These are phyloP conservation scores for Suillus variegatus DNA, from an alignment of 768 basidiomycete species.

Conservation along the genomic window DNA sequence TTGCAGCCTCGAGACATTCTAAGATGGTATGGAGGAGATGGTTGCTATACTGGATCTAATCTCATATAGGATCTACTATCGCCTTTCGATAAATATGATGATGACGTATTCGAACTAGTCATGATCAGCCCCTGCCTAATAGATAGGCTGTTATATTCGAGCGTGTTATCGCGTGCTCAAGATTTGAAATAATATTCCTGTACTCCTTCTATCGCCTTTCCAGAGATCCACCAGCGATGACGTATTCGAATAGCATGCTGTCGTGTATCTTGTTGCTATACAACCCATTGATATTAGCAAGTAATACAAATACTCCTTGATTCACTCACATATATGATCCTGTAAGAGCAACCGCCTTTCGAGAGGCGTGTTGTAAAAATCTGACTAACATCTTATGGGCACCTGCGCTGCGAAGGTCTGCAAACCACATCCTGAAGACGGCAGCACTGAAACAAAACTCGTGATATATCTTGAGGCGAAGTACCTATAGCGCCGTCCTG, in stretches of 20 bases:
- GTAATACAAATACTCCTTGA: background rate
- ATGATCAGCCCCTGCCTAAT: background rate
- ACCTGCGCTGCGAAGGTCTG: background rate
- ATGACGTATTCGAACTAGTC: background rate
- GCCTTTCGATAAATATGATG: background rate
- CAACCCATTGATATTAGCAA: background rate
- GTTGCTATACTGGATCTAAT: background rate
- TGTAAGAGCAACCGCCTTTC: background rate
- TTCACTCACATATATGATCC: background rate
- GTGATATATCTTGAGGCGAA: background rate
- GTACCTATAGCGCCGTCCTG: background rate
- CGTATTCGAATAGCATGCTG: background rate
- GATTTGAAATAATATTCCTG: background rate
- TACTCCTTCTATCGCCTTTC: background rate
- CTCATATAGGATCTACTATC: background rate
- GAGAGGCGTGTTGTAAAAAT: background rate
- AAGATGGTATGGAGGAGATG: background rate
- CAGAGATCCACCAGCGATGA: background rate
- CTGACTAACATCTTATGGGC: background rate
- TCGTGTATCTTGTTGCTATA: background rate
- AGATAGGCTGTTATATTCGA: background rate
- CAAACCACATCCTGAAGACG: background rate
- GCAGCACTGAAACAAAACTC: background rate
- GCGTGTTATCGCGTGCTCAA: background rate
- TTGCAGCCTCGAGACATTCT: background rate